These are phyloP conservation scores for Thraustochytrium striatum DNA, from an alignment of 352 stramenopile species.

Conservation along the genomic window DNA sequence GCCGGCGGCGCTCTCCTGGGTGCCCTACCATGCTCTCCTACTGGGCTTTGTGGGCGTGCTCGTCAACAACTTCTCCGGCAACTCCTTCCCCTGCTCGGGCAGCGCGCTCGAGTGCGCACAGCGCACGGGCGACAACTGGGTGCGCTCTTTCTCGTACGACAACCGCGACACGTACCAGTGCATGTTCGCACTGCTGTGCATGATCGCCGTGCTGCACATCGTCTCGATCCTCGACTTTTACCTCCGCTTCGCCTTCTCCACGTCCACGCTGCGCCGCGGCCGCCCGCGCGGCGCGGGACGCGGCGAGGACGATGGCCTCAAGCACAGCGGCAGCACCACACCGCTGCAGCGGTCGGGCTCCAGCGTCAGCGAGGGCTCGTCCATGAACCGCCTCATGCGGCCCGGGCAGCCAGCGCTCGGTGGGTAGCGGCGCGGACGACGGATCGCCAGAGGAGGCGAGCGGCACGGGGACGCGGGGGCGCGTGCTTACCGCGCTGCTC, in stretches of 20 bases:
- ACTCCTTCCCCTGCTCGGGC: background rate
- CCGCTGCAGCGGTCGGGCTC: background rate
- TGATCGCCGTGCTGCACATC: conserved; percentile 22
- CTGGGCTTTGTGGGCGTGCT: conserved; percentile 38
- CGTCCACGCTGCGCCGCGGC: conserved; percentile 1
- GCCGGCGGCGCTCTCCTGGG: conserved; percentile 1
- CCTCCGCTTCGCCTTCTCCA: conserved; percentile 36
- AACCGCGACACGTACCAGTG: conserved; percentile 12
- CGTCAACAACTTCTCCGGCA: conserved; percentile 1
- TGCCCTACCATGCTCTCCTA: conserved; percentile 45
- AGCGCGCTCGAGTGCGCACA: background rate
- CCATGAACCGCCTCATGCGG: background rate
- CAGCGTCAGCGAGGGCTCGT: background rate
- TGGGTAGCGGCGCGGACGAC: background rate
- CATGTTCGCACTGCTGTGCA: conserved; percentile 38
- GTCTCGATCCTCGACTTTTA: conserved; percentile 25
- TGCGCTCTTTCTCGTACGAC: conserved; percentile 19
- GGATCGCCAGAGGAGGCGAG: background rate
- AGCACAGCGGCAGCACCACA: background rate
- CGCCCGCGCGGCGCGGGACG: background rate
- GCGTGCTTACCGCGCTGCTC: conserved; percentile 6
- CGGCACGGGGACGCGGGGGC: background rate
- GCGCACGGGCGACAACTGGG: conserved; percentile 11
- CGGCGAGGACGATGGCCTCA: background rate
- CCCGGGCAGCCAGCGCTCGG: background rate